These are phyloP conservation scores for Backusella tuberculispora DNA, from an alignment of 192 early-diverging fungal species.

Conservation along the genomic window DNA sequence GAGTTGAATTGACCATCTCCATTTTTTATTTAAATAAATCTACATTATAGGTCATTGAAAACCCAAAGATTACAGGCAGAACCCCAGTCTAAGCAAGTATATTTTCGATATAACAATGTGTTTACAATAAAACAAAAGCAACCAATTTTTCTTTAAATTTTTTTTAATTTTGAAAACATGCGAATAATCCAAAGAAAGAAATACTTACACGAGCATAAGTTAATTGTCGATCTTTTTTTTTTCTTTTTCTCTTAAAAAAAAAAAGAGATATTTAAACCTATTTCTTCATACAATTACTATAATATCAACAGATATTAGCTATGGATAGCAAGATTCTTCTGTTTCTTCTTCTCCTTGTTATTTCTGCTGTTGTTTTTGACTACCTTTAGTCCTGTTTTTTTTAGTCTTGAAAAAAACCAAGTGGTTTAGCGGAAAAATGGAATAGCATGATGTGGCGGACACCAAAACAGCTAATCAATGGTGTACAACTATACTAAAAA, in stretches of 20 bases:
- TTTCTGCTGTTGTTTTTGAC: too few species aligned
- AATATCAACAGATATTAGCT: neutral
- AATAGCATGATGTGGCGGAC: neutral
- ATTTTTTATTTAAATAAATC: too few species aligned
- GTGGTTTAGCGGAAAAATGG: conserved; percentile 9
- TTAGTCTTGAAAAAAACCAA: neutral
- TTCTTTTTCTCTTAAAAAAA: neutral
- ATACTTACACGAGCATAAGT: neutral
- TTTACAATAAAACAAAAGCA: neutral
- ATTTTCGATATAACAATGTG: too few species aligned
- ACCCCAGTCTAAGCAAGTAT: neutral
- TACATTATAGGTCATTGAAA: conserved; percentile 4
- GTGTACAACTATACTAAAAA: conserved; percentile 13
- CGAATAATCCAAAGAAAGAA: neutral
- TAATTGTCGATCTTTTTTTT: conserved; percentile 4
- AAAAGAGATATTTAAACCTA: neutral
- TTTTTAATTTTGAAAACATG: conserved; percentile 12
- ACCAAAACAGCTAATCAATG: conserved; percentile 3
- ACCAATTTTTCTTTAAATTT: neutral
- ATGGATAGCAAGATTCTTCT: neutral
- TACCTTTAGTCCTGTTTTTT: neutral
- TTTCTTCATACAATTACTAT: neutral
- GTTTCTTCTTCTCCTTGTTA: neutral
- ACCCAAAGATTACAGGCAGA: neutral
- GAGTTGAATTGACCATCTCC: neutral